phyloP scores from a whole-genome alignment of 2,329 filamentous ascomycete species.

The Colletotrichum gigasporum region DNA sequence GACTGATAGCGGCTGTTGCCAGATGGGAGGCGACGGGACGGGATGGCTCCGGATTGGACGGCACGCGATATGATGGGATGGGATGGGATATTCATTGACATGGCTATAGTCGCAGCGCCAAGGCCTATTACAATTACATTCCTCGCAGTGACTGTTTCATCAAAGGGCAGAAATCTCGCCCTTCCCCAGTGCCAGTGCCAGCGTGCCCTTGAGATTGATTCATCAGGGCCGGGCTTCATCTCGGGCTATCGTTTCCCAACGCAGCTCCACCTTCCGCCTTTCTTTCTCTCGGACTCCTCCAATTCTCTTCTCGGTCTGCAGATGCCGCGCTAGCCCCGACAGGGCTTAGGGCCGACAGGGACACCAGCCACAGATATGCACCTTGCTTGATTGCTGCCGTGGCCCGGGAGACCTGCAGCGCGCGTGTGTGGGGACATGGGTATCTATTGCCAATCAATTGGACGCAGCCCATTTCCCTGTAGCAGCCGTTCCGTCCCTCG shows the following conservation, averaged over 20 bases:
- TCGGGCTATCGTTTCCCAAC: slow-evolving; percentile 24
- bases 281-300: slow-evolving; percentile 6
- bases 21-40: slow-evolving; percentile 4
- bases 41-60: neutral
- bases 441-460: slow-evolving; percentile 29
- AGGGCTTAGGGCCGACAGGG: neutral
- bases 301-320: neutral
- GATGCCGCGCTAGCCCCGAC: neutral
- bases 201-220: slow-evolving; percentile 1
- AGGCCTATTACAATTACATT: slow-evolving; percentile 19
- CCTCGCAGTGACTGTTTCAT: slow-evolving; percentile 21
- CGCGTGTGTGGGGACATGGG: slow-evolving; percentile 3
- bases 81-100: slow-evolving; percentile 5
- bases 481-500: slow-evolving; percentile 6
- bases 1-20: neutral
- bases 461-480: slow-evolving; percentile 15
- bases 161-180: neutral
- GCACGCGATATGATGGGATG: neutral
- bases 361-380: slow-evolving; percentile 27
- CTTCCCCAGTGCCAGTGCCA: neutral
- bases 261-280: slow-evolving; percentile 12
- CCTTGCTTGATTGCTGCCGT: slow-evolving; percentile 15
- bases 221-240: slow-evolving; percentile 13
- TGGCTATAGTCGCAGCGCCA: slow-evolving; percentile 10
- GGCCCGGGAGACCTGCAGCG: slow-evolving; percentile 21